Evolutionary conservation across 805 yeast genomes (phyloP), one percentile per base, ranked within the genome.

Genomic region (Teunomyces kruisii): DNA sequence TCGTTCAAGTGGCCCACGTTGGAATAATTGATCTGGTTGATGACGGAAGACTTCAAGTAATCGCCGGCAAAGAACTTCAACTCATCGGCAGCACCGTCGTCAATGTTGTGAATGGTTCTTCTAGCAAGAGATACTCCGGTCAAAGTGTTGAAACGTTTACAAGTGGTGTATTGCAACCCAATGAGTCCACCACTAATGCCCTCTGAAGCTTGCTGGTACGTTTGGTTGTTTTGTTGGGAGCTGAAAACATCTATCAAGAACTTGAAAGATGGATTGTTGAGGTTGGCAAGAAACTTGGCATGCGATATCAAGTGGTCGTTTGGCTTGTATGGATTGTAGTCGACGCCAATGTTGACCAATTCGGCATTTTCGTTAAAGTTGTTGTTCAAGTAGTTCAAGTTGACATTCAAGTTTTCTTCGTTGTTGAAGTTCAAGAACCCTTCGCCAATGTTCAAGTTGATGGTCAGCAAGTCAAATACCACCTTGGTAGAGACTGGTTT

Each of bases 101-200:
- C 72, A 24, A 72, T 69, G 43, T 79, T 76, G 35, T 76, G 66
- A 13, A 86, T 62, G 4, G 80, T 74, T 51, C 94, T 73, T 58
- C 79, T 78, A 2, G 75, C 69, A 12, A 83, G 67, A 14, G 83
- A 76, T n/a, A 86, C 53, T 6, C 96, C 96, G 10, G 71, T 56
- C 24, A 69, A 51, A 10, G 58, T 32, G 19, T 57, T 43, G 40
- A 76, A 51, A 5, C 65, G 62, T 6, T 56, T 54, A 2, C 47
- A 46, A 30, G 51, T 52, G 47, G 46, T 50, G 53, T 68, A 67
- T 57, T 74, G 68, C 50, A 74, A 65, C 36, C 88, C 89, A n/a
- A 78, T 58, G 24, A 63, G 53, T 9, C 80, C 80, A 15, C 80
- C 79, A 8, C 73, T 65, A 9, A 74, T 58, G 36, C 84, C 83